Evolutionary conservation across 768 basidiomycete species (phyloP), one percentile per base, ranked within the genome.

Genomic region (Boletus coccyginus): DNA sequence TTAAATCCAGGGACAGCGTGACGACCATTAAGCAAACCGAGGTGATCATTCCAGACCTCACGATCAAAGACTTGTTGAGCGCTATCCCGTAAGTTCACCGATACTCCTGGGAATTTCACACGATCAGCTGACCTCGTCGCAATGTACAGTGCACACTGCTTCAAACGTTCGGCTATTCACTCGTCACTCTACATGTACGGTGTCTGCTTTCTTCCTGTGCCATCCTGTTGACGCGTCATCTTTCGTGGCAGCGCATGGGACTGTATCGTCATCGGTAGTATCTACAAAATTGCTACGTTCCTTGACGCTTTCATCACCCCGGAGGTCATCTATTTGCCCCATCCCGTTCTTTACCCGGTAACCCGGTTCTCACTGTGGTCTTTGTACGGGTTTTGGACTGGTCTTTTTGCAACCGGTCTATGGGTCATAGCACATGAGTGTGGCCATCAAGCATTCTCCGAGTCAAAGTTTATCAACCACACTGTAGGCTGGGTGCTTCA

Each of bases 361-460:
- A 82, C 83, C 42, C 78, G 84, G 41, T 73, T 90, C 62, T 76
- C 84, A 1, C 64, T 94, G 33, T 95, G 92, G 92, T 77, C 87
- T 3, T 61, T 90, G 42, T 96, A 96, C 72, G 80, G 85, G 32
- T 90, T 96, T 75, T 82, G 81, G 68, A 75, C 86, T 7, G 94
- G 96, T 52, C 83, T 96, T 32, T 90, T 94, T 57, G 87, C 81
- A 6, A 98, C 95, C n/a, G 96, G 96, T 57, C 77, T 98, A 49
- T 98, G 96, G 96, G 88, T 94, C 62, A 77, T 96, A 56, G 94
- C 88, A 45, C 94, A 96, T 68, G 94, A 98, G 74, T 94, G 92
- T 64, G 96, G 96, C 31, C 96, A 99, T 72, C 94, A 96, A 72
- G 90, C 92, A 0, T 99, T 93, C 79, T 98, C 94, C 2, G 87